Conservation (phyloP, 148 eudicot genomes). For the Diospyros lotus region DNA sequence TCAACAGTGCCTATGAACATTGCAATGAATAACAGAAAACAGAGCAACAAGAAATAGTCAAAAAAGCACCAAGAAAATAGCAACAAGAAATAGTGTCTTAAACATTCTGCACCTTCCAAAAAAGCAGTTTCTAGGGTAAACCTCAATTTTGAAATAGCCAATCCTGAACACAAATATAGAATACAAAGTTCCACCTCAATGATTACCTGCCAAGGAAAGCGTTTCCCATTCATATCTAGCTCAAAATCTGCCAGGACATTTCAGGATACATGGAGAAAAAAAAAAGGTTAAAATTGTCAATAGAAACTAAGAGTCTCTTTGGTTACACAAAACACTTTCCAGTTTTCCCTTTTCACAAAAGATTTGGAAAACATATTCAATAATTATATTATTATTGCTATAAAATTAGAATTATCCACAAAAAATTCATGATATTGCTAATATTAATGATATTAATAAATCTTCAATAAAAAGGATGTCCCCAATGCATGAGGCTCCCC, state of each 20-base stretch:
- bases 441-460: too few species aligned
- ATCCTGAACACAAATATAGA: not conserved
- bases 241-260: slow-evolving; percentile 61
- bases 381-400: too few species aligned
- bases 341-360: too few species aligned
- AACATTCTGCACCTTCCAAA: not conserved
- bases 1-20: not conserved
- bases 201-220: slow-evolving; percentile 89
- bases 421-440: too few species aligned
- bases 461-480: too few species aligned
- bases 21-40: not conserved
- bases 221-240: slow-evolving; percentile 94
- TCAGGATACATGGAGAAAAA: too few species aligned
- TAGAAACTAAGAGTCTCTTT: too few species aligned
- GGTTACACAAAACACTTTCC: too few species aligned
- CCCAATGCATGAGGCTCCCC: too few species aligned
- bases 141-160: not conserved
- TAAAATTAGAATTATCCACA: too few species aligned
- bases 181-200: slow-evolving; percentile 1
- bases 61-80: not conserved
- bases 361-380: too few species aligned
- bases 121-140: not conserved
- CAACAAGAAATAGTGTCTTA: not conserved
- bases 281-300: too few species aligned
- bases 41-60: not conserved